A percentile compares a stretch with the other conserved stretches of the same genome.
phyloP scores from a whole-genome alignment of 352 stramenopile species.

The Phytophthora cryptogea region DNA sequence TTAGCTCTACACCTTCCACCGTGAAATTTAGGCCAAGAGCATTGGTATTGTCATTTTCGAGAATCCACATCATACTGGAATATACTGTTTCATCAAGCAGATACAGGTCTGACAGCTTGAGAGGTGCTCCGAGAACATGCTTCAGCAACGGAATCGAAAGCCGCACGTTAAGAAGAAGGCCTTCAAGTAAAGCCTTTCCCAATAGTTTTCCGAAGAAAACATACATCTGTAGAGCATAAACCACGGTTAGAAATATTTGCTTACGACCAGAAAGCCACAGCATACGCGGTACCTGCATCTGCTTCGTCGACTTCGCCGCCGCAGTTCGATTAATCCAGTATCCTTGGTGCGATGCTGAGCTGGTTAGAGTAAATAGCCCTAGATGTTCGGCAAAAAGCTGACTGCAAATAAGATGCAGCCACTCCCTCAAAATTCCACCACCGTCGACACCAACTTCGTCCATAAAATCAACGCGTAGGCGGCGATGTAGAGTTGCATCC shows the following conservation, averaged over 20 bases:
- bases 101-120: constrained; percentile 65
- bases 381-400: constrained; percentile 58
- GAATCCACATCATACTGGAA: constrained; percentile 65
- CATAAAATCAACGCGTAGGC: constrained; percentile 87
- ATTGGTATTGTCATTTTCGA: constrained; percentile 57
- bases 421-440: constrained; percentile 80
- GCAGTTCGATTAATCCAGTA: constrained; percentile 68
- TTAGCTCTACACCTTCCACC: constrained; percentile 60
- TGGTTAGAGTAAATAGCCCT: constrained; percentile 56
- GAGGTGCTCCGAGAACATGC: constrained; percentile 62
- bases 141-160: constrained; percentile 72
- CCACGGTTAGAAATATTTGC: background rate
- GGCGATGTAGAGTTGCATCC: constrained; percentile 53
- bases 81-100: constrained; percentile 77
- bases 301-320: constrained; percentile 24
- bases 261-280: background rate
- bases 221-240: constrained; percentile 51
- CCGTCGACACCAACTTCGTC: constrained; percentile 79
- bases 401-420: constrained; percentile 73
- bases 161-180: constrained; percentile 67
- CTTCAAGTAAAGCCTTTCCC: constrained; percentile 75
- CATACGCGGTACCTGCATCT: constrained; percentile 43
- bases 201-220: constrained; percentile 82
- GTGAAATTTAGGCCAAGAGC: constrained; percentile 68
- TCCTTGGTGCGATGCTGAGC: constrained; percentile 48